phyloP scores from a whole-genome alignment of 2,329 filamentous ascomycete genomes.

The Macroventuria anomochaeta region DNA sequence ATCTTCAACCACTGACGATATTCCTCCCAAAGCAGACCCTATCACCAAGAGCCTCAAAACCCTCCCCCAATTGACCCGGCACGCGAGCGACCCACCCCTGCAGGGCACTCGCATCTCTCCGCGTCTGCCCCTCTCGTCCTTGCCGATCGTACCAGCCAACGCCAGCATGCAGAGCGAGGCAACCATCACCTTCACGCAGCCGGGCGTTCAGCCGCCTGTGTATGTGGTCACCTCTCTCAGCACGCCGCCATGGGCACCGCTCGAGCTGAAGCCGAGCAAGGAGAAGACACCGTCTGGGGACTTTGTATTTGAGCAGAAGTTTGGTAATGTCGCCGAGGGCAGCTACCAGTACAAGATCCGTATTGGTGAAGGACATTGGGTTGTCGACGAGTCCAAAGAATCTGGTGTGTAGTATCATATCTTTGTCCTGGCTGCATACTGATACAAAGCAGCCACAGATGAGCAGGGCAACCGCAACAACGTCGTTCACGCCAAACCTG shows the following conservation, averaged over 20 bases:
- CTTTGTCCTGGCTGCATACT: slow-evolving; percentile 12
- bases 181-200: slow-evolving; percentile 66
- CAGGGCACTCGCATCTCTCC: slow-evolving; percentile 1
- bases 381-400: slow-evolving; percentile 67
- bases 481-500: slow-evolving; percentile 49
- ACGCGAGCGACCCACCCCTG: slow-evolving; percentile 21
- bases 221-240: slow-evolving; percentile 75
- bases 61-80: slow-evolving; percentile 21
- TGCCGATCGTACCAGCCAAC: slow-evolving; percentile 3
- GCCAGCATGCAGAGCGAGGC: slow-evolving; percentile 44
- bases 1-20: slow-evolving; percentile 39
- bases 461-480: slow-evolving; percentile 63
- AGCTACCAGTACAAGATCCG: slow-evolving; percentile 79
- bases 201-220: slow-evolving; percentile 69
- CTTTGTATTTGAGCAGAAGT: slow-evolving; percentile 63
- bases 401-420: slow-evolving; percentile 59
- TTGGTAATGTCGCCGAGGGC: slow-evolving; percentile 62
- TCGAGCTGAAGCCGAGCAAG: slow-evolving; percentile 65
- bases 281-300: slow-evolving; percentile 60
- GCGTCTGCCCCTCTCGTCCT: slow-evolving; percentile 1
- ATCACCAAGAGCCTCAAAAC: slow-evolving; percentile 5
- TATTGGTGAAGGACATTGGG: slow-evolving; percentile 69
- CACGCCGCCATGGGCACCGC: slow-evolving; percentile 68
- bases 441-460: slow-evolving; percentile 54
- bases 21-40: slow-evolving; percentile 27